phyloP scores from a whole-genome alignment of 78 protist genomes.

The Cavenderia fasciculata region DNA sequence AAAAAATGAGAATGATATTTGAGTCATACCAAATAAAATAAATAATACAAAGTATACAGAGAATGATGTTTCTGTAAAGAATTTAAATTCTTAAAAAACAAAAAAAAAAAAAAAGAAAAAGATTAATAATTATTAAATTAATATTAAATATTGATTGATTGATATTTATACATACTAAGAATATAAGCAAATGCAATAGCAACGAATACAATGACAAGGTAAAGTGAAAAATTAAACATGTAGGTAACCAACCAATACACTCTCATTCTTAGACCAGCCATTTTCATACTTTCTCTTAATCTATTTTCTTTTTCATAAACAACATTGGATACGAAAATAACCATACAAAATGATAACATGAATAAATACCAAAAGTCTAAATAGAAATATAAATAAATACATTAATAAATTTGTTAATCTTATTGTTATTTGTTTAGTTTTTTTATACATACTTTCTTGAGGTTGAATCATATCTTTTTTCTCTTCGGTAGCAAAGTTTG shows the following conservation, averaged over 20 bases:
- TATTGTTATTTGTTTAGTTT: neutral
- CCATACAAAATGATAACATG: constrained; percentile 55
- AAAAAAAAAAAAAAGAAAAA: neutral
- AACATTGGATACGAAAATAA: constrained; percentile 26
- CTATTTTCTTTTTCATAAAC: constrained; percentile 50
- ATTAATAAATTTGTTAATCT: neutral
- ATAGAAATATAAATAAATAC: neutral
- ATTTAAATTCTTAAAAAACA: constrained; percentile 35
- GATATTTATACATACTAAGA: neutral
- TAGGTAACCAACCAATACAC: constrained; percentile 29
- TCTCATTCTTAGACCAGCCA: constrained; percentile 37
- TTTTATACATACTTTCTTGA: constrained; percentile 32
- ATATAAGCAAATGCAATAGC: constrained; percentile 41
- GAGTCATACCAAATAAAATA: constrained; percentile 35
- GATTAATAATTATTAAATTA: neutral
- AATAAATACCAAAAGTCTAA: constrained; percentile 51
- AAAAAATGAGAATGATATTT: constrained; percentile 25
- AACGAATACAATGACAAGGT: constrained; percentile 16
- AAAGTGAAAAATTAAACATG: constrained; percentile 8
- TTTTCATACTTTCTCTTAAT: constrained; percentile 40
- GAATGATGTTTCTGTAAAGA: constrained; percentile 24
- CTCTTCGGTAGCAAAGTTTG: neutral
- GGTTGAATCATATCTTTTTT: constrained; percentile 48
- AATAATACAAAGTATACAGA: constrained; percentile 19
- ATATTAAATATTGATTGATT: neutral